Base-by-base conservation (phyloP, 257 asterid genomes). In the Euphrasia confusa region DNA sequence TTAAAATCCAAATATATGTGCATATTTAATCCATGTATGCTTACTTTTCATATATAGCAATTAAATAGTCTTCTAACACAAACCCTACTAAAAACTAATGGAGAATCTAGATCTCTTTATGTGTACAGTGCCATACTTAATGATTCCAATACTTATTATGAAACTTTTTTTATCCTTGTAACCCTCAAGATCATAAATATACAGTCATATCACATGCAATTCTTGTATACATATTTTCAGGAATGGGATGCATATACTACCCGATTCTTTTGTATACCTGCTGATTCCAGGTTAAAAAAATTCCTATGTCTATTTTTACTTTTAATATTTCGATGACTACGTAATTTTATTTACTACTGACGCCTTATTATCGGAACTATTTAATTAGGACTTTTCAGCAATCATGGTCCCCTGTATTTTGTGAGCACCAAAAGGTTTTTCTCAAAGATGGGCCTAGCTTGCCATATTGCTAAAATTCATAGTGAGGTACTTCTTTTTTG, bases 381-480 rank as follows among this genome's bases (percentile, higher is more conserved):
- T 64, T 74, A 69, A 45, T 55, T 74, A 89, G 97, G 99, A 67
- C 94, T 89, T 71, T 84, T 92, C 73, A 92, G 99, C 82, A 90
- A 90, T 75, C 95, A 79, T 27, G 91, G 96, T 4, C 97, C 97
- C 53, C 73, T 87, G 60, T 90, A 90, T 68, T 90, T 87, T 62
- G 89, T 83, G 49, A 85, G 87, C 84, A 76, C 87, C 67, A 90
- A 90, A 71, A 83, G 77, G 72, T 84, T 83, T 72, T 85, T 90
- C 80, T 90, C 95, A 12, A 85, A 82, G 83, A 90, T 81, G 97
- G 97, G 97, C 32, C 80, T 90, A 50, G 92, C 89, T 68, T 87
- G 97, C 74, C 96, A 90, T 71, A 85, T 87, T 66, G 97, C 97
- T 67, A 87, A 87, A 74, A 85, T 90, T 69, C 96, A 90, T 57